Evolutionary conservation across 148 eudicot species (phyloP).

Genomic region (Cornus suecica): DNA sequence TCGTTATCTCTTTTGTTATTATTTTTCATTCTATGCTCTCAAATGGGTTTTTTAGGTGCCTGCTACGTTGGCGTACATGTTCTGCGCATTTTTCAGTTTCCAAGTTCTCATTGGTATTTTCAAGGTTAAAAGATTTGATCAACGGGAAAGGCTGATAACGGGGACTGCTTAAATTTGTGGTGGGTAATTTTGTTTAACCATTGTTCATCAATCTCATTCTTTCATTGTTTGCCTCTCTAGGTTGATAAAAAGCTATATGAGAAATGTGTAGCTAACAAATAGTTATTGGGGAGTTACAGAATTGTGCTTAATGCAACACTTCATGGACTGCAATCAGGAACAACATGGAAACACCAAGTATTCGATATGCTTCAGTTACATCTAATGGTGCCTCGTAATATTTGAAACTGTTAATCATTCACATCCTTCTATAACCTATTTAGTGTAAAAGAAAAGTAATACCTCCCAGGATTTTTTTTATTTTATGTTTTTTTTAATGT

Average conservation of each 20-base stretch:
- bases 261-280: neutral
- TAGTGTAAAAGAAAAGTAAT: too few species aligned
- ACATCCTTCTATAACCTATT: too few species aligned
- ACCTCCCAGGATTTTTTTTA: too few species aligned
- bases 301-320: too few species aligned
- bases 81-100: slow-evolving; percentile 74
- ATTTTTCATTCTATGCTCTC: slow-evolving; percentile 9
- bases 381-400: neutral
- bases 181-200: slow-evolving; percentile 14
- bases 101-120: slow-evolving; percentile 79
- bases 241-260: neutral
- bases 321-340: neutral
- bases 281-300: neutral
- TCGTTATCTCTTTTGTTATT: neutral
- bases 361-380: slow-evolving; percentile 4
- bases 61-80: slow-evolving; percentile 55
- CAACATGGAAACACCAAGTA: neutral
- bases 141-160: slow-evolving; percentile 76
- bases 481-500: too few species aligned
- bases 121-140: slow-evolving; percentile 81
- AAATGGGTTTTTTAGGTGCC: slow-evolving; percentile 49
- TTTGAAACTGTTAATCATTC: neutral
- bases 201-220: neutral
- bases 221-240: neutral
- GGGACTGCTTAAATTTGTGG: slow-evolving; percentile 84